Conservation (phyloP, 495 filamentous ascomycete species). For the Podospora sp. region DNA sequence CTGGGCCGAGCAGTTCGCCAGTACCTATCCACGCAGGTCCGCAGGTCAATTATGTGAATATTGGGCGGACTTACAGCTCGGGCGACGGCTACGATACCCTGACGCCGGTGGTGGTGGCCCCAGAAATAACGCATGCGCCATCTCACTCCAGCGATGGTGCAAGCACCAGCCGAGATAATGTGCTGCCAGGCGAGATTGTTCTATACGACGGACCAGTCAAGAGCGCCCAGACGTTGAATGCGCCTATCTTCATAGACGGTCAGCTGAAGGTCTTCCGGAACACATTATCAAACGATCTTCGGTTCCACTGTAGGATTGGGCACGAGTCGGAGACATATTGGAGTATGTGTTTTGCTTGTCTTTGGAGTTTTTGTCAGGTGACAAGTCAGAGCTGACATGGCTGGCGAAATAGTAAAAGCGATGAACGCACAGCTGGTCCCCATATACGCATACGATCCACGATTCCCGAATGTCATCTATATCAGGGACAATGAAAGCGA, state of each 20-base stretch:
- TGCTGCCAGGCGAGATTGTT: constrained; percentile 39
- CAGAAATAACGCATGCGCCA: constrained; percentile 16
- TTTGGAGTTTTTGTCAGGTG: neutral
- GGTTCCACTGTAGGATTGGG: constrained; percentile 37
- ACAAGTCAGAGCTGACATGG: neutral
- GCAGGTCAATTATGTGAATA: constrained; percentile 16
- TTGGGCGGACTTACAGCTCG: constrained; percentile 13
- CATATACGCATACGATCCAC: constrained; percentile 39
- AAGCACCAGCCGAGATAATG: constrained; percentile 38
- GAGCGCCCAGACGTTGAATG: constrained; percentile 30
- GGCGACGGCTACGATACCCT: constrained; percentile 30
- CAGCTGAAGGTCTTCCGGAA: constrained; percentile 40
- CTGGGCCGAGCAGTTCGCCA: neutral
- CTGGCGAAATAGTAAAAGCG: constrained; percentile 33
- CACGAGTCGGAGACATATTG: constrained; percentile 40
- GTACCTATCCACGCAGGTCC: neutral
- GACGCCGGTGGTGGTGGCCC: constrained; percentile 36
- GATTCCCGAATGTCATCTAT: constrained; percentile 36
- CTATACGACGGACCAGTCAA: constrained; percentile 39
- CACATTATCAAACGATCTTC: constrained; percentile 31
- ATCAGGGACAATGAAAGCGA: constrained; percentile 38
- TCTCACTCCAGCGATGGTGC: constrained; percentile 29
- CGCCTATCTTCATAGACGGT: constrained; percentile 32
- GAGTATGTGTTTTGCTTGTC: constrained; percentile 27
- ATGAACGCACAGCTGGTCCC: constrained; percentile 40